phyloP scores from a whole-genome alignment of 2,329 filamentous ascomycete species.

The Lasiodiplodia gonubiensis region DNA sequence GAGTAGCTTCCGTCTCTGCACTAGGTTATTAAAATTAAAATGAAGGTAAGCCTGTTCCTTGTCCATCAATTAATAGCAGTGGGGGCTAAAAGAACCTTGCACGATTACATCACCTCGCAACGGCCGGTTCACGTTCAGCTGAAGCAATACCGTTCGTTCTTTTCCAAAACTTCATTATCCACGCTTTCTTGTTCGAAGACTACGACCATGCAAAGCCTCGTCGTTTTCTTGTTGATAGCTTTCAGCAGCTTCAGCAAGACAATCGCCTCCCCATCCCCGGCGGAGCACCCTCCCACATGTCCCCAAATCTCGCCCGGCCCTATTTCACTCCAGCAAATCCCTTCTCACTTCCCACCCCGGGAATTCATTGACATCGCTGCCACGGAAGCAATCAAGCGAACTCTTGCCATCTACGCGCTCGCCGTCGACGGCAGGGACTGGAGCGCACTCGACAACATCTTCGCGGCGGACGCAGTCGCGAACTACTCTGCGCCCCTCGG shows the following conservation, averaged over 20 bases:
- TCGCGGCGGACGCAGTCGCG: conserved; percentile 31
- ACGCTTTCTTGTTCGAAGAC: background rate
- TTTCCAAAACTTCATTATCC: background rate
- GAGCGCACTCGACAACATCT: conserved; percentile 29
- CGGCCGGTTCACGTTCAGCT: too few species aligned
- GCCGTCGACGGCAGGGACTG: conserved; percentile 34
- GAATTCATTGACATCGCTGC: background rate
- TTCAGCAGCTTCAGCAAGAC: background rate
- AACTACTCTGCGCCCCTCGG: conserved; percentile 31
- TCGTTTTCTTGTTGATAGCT: background rate
- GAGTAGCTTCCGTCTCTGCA: background rate
- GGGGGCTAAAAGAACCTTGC: background rate
- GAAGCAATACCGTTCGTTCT: background rate
- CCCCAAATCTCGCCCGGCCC: background rate
- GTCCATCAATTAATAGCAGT: background rate
- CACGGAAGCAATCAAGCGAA: conserved; percentile 29
- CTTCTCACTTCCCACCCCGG: background rate
- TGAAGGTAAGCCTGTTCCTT: background rate
- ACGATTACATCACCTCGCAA: background rate
- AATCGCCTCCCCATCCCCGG: background rate
- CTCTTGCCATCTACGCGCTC: conserved; percentile 33
- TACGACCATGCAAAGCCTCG: background rate
- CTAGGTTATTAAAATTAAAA: background rate
- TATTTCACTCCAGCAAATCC: background rate
- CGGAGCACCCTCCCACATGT: background rate